phyloP scores from a whole-genome alignment of 2,329 filamentous ascomycete species.

The Pseudogymnoascus sp. region DNA sequence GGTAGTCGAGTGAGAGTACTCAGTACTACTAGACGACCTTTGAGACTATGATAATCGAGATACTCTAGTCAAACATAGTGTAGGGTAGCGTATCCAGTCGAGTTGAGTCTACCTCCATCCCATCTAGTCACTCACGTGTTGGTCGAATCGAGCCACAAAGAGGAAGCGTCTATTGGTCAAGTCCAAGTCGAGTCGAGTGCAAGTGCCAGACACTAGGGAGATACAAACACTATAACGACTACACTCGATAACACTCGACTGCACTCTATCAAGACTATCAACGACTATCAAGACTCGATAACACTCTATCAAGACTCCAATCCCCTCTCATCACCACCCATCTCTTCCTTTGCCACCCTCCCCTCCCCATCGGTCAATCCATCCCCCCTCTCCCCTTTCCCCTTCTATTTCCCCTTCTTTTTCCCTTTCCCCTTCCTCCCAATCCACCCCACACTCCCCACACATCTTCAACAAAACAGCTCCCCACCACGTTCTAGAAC shows the following conservation, averaged over 20 bases:
- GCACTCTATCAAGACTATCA: not conserved
- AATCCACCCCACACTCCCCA: not conserved
- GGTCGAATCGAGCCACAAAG: not conserved
- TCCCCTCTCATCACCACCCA: not conserved
- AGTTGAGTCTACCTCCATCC: not conserved
- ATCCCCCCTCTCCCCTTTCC: not conserved
- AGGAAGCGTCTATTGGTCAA: not conserved
- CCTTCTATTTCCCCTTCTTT: no score
- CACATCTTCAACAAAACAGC: not conserved
- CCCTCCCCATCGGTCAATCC: not conserved
- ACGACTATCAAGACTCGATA: not conserved
- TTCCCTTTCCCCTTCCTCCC: no score
- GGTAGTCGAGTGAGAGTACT: no score
- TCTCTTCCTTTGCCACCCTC: not conserved
- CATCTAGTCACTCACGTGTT: not conserved
- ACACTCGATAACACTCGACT: not conserved
- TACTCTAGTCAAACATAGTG: no score
- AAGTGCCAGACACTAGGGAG: not conserved
- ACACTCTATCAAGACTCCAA: not conserved
- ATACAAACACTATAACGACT: not conserved
- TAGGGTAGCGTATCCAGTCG: no score
- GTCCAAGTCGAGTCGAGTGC: not conserved
- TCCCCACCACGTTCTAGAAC: no score
- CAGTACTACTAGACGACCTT: no score
- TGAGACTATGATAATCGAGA: not conserved